Evolutionary conservation across 1,284 basidiomycete species (phyloP).

Genomic region (Melampsora abietis-canadensis): DNA sequence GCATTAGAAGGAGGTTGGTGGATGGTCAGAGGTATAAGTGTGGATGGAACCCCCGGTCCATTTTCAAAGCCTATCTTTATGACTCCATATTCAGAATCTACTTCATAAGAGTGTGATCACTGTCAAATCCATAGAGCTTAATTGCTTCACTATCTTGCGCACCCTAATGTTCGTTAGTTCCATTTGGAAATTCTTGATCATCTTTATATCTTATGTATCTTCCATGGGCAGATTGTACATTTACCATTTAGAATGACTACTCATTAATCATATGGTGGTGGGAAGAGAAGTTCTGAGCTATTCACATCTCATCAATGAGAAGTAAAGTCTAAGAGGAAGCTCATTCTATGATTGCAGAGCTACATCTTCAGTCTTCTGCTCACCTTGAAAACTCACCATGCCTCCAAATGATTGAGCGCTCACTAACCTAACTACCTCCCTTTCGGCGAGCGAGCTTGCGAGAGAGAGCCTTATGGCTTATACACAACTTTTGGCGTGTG

Average conservation of each 20-base stretch:
- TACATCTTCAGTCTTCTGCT: too few species aligned
- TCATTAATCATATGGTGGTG: neutral
- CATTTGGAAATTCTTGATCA: too few species aligned
- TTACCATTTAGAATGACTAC: neutral
- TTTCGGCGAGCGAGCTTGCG: too few species aligned
- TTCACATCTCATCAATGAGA: neutral
- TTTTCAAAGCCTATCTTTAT: slow-evolving; percentile 22
- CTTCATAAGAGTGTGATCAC: neutral
- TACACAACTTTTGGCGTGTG: too few species aligned
- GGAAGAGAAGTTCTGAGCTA: neutral
- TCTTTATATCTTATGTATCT: neutral
- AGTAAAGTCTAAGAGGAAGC: neutral
- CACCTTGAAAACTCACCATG: too few species aligned
- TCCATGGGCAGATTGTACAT: neutral
- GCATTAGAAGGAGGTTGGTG: slow-evolving; percentile 35
- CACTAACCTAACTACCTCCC: too few species aligned
- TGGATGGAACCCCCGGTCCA: slow-evolving; percentile 31
- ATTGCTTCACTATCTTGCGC: neutral
- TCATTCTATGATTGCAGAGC: too few species aligned
- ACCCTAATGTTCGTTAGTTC: neutral
- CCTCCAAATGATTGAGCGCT: too few species aligned
- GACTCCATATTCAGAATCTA: neutral
- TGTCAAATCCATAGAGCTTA: neutral
- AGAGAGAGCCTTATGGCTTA: too few species aligned
- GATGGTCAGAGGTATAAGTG: slow-evolving; percentile 32